Evolutionary conservation across 495 filamentous ascomycete genomes (phyloP).

Genomic region (Xylaria nigripes): DNA sequence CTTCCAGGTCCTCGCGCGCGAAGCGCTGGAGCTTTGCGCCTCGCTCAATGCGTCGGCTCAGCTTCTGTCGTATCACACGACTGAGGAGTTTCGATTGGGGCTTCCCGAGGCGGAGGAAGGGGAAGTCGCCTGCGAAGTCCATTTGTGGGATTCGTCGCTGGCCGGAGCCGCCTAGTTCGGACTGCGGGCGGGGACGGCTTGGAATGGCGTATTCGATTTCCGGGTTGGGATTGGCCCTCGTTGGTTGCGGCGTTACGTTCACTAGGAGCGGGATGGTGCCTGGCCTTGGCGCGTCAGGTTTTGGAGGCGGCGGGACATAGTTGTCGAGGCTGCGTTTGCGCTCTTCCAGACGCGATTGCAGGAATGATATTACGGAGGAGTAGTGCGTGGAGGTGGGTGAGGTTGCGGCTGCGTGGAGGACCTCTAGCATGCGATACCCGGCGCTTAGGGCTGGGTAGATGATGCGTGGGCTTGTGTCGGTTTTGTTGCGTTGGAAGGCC

Average conservation of each 20-base stretch:
- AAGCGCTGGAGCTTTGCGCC: conserved; percentile 11
- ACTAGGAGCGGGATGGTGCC: conserved; percentile 26
- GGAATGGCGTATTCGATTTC: conserved; percentile 35
- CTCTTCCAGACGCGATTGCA: conserved; percentile 25
- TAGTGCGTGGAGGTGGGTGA: conserved; percentile 14
- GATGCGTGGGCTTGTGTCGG: conserved; percentile 46
- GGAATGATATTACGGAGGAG: conserved; percentile 26
- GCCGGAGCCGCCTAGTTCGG: conserved; percentile 35
- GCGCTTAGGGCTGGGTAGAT: conserved; percentile 48
- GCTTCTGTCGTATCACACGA: conserved; percentile 47
- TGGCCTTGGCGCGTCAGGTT: conserved; percentile 9
- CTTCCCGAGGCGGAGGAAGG: conserved; percentile 63
- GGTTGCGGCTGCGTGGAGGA: conserved; percentile 9
- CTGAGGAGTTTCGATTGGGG: conserved; percentile 54
- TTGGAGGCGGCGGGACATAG: conserved; percentile 8
- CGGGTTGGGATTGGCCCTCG: conserved; percentile 22
- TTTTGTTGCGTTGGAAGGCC: conserved; percentile 51
- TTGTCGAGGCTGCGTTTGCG: conserved; percentile 19
- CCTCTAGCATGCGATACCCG: conserved; percentile 53
- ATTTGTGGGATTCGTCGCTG: conserved; percentile 53
- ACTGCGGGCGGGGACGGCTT: conserved; percentile 36
- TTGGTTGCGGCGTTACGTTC: conserved; percentile 19
- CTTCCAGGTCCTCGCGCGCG: conserved; percentile 21
- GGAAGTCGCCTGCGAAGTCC: conserved; percentile 50
- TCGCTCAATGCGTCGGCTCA: conserved; percentile 31